These are phyloP conservation scores for Diaporthe vaccinii DNA, from an alignment of 2,329 filamentous ascomycete species.

Conservation along the genomic window DNA sequence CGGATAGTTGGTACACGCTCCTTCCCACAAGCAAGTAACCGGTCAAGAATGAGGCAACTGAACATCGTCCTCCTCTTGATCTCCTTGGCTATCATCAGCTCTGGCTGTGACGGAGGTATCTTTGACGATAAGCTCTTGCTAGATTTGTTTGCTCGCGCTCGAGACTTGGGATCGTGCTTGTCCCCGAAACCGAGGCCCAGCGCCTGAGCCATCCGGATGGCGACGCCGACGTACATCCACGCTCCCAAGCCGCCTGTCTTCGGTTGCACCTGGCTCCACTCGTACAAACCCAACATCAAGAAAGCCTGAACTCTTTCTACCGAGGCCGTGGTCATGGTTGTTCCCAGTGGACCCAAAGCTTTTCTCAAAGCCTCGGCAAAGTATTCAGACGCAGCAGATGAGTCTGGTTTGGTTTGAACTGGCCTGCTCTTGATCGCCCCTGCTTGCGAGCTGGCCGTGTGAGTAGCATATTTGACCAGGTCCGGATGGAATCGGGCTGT, in stretches of 20 bases:
- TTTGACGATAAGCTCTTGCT: constrained; percentile 14
- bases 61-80: constrained; percentile 79
- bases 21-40: constrained; percentile 75
- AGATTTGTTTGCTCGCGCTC: constrained; percentile 32
- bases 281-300: constrained; percentile 79
- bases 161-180: constrained; percentile 47
- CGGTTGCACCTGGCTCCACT: constrained; percentile 74
- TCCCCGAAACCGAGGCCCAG: constrained; percentile 73
- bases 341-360: constrained; percentile 63
- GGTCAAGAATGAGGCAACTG: constrained; percentile 80
- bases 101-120: constrained; percentile 43
- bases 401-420: constrained; percentile 57
- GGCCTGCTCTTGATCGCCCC: constrained; percentile 53
- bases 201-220: constrained; percentile 73
- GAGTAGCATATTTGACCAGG: constrained; percentile 67
- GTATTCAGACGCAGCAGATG: constrained; percentile 71
- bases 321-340: constrained; percentile 64
- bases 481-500: constrained; percentile 77
- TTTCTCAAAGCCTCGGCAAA: constrained; percentile 71
- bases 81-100: constrained; percentile 70
- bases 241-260: constrained; percentile 67
- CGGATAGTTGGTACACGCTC: constrained; percentile 71
- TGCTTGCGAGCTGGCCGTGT: constrained; percentile 52
- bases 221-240: constrained; percentile 76
- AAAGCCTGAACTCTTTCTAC: constrained; percentile 76